Evolutionary conservation across 176 grass and related monocot species (phyloP).

Genomic region (Coix lacrymajobi): DNA sequence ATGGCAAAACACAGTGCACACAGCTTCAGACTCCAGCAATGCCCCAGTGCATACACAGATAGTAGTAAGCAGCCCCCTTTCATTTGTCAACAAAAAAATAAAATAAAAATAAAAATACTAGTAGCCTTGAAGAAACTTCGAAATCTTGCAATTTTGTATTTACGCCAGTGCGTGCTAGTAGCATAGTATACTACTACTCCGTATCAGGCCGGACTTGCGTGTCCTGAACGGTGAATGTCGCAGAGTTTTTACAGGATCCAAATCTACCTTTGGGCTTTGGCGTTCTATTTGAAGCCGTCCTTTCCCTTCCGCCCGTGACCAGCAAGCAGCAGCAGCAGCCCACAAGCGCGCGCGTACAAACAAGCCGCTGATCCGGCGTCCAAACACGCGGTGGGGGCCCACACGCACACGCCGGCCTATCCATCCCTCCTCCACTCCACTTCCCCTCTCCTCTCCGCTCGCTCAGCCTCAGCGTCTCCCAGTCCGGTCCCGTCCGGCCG

Average conservation of each 20-base stretch:
- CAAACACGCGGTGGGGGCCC: constrained; percentile 1
- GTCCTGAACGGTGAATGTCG: neutral
- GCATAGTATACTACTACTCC: neutral
- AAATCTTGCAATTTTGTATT: too few species aligned
- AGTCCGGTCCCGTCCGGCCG: neutral
- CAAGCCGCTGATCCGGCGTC: neutral
- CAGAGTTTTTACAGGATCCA: neutral
- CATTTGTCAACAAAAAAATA: too few species aligned
- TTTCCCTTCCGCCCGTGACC: neutral
- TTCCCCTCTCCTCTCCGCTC: neutral
- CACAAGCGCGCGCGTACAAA: neutral
- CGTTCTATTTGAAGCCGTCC: neutral
- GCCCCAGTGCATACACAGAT: neutral
- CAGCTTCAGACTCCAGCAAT: neutral
- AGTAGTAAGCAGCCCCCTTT: too few species aligned
- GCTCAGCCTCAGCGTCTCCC: neutral
- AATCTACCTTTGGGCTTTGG: constrained; percentile 17
- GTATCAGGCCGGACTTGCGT: neutral
- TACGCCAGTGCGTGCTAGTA: neutral
- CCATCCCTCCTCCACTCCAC: neutral
- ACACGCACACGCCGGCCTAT: constrained; percentile 17
- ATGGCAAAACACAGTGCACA: neutral
- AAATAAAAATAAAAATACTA: too few species aligned
- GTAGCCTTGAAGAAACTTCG: too few species aligned
- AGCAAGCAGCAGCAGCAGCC: neutral